A percentile compares a stretch with the other conserved stretches of the same genome.
phyloP scores from a whole-genome alignment of 805 yeast species.

The Barnettozyma salicaria region DNA sequence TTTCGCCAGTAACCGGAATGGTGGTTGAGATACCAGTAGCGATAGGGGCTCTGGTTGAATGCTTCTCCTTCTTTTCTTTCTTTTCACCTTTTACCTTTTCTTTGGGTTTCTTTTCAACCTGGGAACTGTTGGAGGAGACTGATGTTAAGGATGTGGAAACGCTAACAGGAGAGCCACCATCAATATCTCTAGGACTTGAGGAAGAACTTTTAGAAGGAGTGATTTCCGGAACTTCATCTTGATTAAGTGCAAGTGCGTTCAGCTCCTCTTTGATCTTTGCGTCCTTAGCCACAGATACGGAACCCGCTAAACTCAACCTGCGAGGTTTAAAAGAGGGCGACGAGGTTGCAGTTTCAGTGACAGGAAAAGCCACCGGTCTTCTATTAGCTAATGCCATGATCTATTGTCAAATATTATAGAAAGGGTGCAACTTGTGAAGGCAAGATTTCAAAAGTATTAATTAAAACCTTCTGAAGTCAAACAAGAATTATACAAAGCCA shows the following conservation, averaged over 20 bases:
- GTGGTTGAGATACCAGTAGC: constrained; percentile 74
- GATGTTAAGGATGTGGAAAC: constrained; percentile 19
- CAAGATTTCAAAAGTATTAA: constrained; percentile 20
- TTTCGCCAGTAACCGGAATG: constrained; percentile 73
- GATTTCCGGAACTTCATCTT: constrained; percentile 19
- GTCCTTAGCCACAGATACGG: constrained; percentile 9
- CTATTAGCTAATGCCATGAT: constrained; percentile 62
- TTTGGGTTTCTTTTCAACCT: constrained; percentile 5
- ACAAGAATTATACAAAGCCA: not conserved
- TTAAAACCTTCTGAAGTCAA: constrained; percentile 23
- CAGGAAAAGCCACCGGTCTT: constrained; percentile 53
- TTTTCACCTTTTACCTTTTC: constrained; percentile 22
- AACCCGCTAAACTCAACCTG: constrained; percentile 24
- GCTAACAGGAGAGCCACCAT: constrained; percentile 24
- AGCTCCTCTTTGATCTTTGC: constrained; percentile 3
- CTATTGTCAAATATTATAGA: not conserved
- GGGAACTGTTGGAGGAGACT: constrained; percentile 10
- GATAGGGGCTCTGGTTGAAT: constrained; percentile 24
- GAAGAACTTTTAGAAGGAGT: constrained; percentile 23
- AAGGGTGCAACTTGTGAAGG: not conserved
- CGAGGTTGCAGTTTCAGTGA: constrained; percentile 26
- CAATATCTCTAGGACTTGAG: constrained; percentile 23
- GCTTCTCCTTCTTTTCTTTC: constrained; percentile 20
- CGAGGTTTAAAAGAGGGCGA: constrained; percentile 28
- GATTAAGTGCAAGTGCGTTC: constrained; percentile 3